Percentiles rank a stretch among this genome's conserved stretches.
These are phyloP conservation scores for Daldinia grandis DNA, from an alignment of 495 filamentous ascomycete species.

Conservation along the genomic window DNA sequence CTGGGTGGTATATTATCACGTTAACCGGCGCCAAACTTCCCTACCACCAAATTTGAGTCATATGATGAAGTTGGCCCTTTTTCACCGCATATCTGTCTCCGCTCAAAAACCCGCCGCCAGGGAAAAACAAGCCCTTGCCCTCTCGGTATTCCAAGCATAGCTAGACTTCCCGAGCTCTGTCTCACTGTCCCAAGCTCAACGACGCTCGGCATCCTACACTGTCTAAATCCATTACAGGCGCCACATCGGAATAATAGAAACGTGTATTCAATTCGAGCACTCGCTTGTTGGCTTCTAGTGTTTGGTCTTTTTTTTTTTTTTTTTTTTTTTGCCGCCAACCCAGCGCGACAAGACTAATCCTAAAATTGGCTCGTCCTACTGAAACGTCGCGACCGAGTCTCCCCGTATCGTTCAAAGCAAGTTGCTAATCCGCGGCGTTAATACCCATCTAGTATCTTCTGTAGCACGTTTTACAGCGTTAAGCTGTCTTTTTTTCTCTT, in stretches of 20 bases:
- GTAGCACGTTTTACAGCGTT: conserved; percentile 24
- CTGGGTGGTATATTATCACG: background rate
- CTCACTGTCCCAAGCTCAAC: conserved; percentile 6
- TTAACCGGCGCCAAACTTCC: conserved; percentile 23
- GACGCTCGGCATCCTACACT: conserved; percentile 9
- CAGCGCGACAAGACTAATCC: conserved; percentile 26
- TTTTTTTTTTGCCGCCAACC: background rate
- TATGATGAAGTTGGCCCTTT: conserved; percentile 33
- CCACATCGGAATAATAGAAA: conserved; percentile 17
- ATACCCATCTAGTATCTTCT: conserved; percentile 15
- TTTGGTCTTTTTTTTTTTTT: conserved; percentile 7
- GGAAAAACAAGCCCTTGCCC: conserved; percentile 20
- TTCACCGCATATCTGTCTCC: conserved; percentile 39
- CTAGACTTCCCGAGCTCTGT: conserved; percentile 12
- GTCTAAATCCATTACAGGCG: conserved; percentile 16
- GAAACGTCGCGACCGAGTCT: conserved; percentile 31
- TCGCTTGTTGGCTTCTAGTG: conserved; percentile 15
- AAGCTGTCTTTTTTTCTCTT: conserved; percentile 7
- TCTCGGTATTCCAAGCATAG: conserved; percentile 25
- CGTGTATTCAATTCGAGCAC: conserved; percentile 10
- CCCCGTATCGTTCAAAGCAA: conserved; percentile 31
- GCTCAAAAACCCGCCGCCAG: conserved; percentile 23
- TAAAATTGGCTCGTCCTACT: conserved; percentile 22
- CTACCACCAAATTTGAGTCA: conserved; percentile 32
- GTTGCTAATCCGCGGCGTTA: conserved; percentile 22